Evolutionary conservation across 2,329 filamentous ascomycete genomes (phyloP).

Genomic region (Thielaviopsis euricoi): DNA sequence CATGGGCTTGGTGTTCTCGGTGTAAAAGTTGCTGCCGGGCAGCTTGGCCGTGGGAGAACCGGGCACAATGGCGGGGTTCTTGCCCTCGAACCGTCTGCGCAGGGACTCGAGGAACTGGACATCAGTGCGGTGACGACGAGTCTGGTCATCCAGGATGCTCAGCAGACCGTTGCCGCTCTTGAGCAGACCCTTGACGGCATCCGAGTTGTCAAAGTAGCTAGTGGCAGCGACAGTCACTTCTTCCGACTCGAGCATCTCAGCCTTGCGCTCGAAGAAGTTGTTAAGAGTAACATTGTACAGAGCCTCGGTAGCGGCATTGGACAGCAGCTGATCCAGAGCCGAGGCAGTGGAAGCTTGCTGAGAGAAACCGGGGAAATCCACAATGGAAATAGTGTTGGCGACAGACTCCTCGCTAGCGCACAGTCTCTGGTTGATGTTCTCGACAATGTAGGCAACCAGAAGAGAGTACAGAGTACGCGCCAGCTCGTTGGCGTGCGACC

Average conservation of each 20-base stretch:
- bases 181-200: constrained; percentile 78
- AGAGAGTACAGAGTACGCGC: constrained; percentile 87
- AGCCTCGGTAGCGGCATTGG: constrained; percentile 82
- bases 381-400: constrained; percentile 82
- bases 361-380: constrained; percentile 92
- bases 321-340: constrained; percentile 78
- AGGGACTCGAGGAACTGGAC: constrained; percentile 80
- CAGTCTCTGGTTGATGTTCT: constrained; percentile 76
- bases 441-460: constrained; percentile 83
- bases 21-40: constrained; percentile 78
- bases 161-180: constrained; percentile 87
- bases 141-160: constrained; percentile 92
- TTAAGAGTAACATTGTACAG: constrained; percentile 88
- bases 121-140: constrained; percentile 72
- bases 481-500: constrained; percentile 83
- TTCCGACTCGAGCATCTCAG: constrained; percentile 83
- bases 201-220: constrained; percentile 95
- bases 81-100: constrained; percentile 83
- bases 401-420: constrained; percentile 80
- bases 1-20: constrained; percentile 59
- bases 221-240: constrained; percentile 81
- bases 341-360: constrained; percentile 72
- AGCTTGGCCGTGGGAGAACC: constrained; percentile 57
- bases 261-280: constrained; percentile 90
- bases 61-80: constrained; percentile 78